Evolutionary conservation across 495 filamentous ascomycete genomes (phyloP).

Genomic region (Penicillium waksmanii): DNA sequence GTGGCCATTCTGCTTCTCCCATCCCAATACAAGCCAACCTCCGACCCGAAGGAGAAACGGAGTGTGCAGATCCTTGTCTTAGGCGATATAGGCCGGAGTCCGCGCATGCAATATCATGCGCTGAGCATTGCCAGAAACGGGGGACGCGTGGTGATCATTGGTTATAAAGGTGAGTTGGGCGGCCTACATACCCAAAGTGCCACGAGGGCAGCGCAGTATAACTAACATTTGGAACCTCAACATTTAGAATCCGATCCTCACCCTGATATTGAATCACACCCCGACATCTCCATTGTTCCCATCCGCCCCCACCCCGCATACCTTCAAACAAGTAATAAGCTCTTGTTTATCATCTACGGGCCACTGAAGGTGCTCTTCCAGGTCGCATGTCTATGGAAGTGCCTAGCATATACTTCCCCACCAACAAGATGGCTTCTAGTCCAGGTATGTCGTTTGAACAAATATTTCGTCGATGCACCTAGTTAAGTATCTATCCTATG

Average conservation of each 20-base stretch:
- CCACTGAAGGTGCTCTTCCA: constrained; percentile 90
- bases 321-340: constrained; percentile 67
- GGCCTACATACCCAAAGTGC: neutral
- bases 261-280: constrained; percentile 68
- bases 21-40: constrained; percentile 46
- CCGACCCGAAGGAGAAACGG: constrained; percentile 11
- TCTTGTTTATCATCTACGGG: constrained; percentile 78
- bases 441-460: constrained; percentile 50
- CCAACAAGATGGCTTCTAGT: constrained; percentile 82
- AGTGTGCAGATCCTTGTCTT: constrained; percentile 87
- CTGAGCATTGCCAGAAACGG: constrained; percentile 87
- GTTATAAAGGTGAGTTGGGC: constrained; percentile 70
- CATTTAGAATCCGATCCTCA: constrained; percentile 68
- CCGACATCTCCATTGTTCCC: constrained; percentile 67
- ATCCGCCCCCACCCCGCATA: constrained; percentile 63
- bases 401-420: constrained; percentile 72
- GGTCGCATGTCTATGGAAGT: constrained; percentile 64
- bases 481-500: neutral
- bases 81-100: constrained; percentile 95
- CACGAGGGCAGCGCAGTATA: neutral
- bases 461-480: neutral
- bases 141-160: constrained; percentile 80
- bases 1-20: constrained; percentile 55
- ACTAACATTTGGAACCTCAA: neutral
- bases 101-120: constrained; percentile 98